Conservation (phyloP, 2,329 filamentous ascomycete species). For the Colletotrichum camelliae region DNA sequence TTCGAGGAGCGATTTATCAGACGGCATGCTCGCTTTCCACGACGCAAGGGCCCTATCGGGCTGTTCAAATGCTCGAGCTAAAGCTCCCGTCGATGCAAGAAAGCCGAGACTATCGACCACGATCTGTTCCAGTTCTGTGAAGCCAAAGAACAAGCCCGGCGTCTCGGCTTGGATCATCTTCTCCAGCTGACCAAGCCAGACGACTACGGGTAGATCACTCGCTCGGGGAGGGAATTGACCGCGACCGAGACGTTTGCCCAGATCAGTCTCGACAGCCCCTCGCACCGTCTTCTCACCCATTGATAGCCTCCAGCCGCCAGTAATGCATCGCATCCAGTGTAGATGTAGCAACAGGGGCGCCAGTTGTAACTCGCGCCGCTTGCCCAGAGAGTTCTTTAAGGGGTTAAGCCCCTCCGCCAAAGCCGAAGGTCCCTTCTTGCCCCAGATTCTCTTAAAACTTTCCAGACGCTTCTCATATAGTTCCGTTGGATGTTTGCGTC, state of each 20-base stretch:
- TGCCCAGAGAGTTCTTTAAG: not conserved
- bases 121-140: not conserved
- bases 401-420: not conserved
- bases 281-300: not conserved
- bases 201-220: not conserved
- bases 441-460: not conserved
- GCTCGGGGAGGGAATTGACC: not conserved
- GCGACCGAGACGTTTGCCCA: not conserved
- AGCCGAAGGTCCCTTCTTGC: not conserved
- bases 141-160: not conserved
- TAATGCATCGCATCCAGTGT: not conserved
- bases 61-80: not conserved
- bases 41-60: not conserved
- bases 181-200: not conserved
- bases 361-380: not conserved
- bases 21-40: not conserved
- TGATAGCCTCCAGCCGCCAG: not conserved
- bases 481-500: not conserved
- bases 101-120: not conserved
- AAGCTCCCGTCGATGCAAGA: not conserved
- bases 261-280: not conserved
- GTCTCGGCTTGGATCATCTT: not conserved
- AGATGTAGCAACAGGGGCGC: not conserved
- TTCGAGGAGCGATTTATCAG: not conserved
- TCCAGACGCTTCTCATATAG: not conserved